Evolutionary conservation across 2,329 filamentous ascomycete genomes (phyloP).

Genomic region (Aspergillus sp.): DNA sequence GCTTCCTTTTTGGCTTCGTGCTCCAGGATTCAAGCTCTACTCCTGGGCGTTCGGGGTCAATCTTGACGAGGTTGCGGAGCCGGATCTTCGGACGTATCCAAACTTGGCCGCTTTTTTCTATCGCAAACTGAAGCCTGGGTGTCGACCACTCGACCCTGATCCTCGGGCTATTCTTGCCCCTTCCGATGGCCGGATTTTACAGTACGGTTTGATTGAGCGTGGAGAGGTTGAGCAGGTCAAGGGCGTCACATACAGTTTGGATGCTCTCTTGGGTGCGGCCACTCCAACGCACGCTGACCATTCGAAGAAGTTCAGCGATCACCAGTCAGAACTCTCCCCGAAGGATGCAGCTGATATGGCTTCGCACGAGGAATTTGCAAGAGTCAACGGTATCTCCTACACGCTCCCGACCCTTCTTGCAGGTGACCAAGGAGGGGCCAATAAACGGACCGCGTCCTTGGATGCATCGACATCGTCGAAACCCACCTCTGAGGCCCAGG

Average conservation of each 20-base stretch:
- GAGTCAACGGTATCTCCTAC: conserved; percentile 91
- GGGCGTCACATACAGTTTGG: conserved; percentile 94
- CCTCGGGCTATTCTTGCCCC: conserved; percentile 76
- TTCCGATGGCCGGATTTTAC: conserved; percentile 81
- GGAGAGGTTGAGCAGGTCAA: conserved; percentile 98
- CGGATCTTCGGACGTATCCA: conserved; percentile 80
- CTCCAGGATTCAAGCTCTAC: conserved; percentile 88
- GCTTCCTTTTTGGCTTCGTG: conserved; percentile 78
- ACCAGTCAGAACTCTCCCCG: conserved; percentile 25
- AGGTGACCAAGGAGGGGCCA: conserved; percentile 46
- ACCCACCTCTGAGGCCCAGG: conserved; percentile 70
- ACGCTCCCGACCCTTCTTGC: conserved; percentile 82
- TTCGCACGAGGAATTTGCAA: conserved; percentile 85
- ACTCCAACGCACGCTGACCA: conserved; percentile 40
- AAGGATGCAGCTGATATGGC: conserved; percentile 59
- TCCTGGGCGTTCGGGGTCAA: conserved; percentile 87
- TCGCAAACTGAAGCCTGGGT: conserved; percentile 82
- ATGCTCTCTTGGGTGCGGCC: conserved; percentile 72
- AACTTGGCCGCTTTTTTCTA: conserved; percentile 98
- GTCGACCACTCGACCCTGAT: conserved; percentile 75
- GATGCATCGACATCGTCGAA: conserved; percentile 68
- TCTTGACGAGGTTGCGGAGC: conserved; percentile 77
- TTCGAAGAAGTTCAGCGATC: conserved; percentile 28
- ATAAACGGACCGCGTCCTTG: conserved; percentile 48
- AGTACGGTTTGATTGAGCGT: conserved; percentile 85